Evolutionary conservation across 2,329 filamentous ascomycete species (phyloP), one percentile per base, ranked within the genome.

Genomic region (Botrytis cinerea): DNA sequence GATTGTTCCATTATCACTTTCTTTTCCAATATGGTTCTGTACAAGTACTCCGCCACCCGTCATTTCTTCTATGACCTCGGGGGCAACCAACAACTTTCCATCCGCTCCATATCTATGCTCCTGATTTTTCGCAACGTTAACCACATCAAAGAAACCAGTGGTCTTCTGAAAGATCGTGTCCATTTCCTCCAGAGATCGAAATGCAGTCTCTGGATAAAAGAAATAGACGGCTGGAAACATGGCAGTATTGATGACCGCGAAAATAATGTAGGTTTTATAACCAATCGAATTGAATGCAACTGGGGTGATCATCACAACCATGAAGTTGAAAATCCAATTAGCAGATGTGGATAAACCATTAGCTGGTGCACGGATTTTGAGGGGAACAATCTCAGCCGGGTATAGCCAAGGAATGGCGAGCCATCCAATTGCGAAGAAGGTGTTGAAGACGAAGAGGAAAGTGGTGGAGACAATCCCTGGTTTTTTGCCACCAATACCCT

Each of bases 211-310:
- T 0, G 87, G 87, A 68, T 86, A 87, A 76, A 85, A 83, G 73
- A 84, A 82, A 77, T 84, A 85, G 2, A 84, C 78, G 4, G 84
- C 77, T 0, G 84, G 84, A 1, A 85, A 78, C 63, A 85, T 70
- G 25, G 38, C 45, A 8, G 43, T 35, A 25, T 73, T 73, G 35
- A 92, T 92, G 75, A 92, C 87, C 77, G 71, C 71, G n/a, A 72
- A 72, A n/a, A 72, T 69, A 28, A 88, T 87, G 80, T 92, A 91
- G 0, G 89, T 91, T 76, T 88, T 83, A 81, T 89, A 87, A 12
- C 82, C 81, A 75, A 92, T 91, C 73, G 83, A 87, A 73, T 86
- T 82, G 69, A 83, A 81, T 25, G 77, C 75, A 9, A 83, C 77
- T 0, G 82, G 82, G 14, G 82, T 83, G n/a, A 83, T 82, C 66